phyloP scores from a whole-genome alignment of 164 flowering plant genomes.

The Magnolia kwangsiensis region DNA sequence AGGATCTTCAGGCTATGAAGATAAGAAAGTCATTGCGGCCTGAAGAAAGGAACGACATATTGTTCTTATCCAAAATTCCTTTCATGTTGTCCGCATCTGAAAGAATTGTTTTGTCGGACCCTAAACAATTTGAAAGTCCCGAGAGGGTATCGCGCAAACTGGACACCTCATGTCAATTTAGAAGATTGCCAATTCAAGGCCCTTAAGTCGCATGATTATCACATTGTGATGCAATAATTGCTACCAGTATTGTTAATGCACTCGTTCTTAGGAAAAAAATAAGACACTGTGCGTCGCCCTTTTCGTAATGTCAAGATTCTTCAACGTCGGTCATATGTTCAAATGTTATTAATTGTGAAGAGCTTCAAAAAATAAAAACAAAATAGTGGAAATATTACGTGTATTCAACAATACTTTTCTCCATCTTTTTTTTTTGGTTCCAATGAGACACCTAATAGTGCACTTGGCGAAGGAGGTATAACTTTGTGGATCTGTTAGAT shows the following conservation, averaged over 20 bases:
- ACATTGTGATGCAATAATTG: background rate
- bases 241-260: background rate
- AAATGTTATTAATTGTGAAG: too few relatives aligned
- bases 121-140: too few relatives aligned
- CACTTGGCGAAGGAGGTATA: too few relatives aligned
- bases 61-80: background rate
- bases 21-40: background rate
- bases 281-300: background rate
- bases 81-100: background rate
- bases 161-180: too few relatives aligned
- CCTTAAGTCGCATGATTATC: background rate
- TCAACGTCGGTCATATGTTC: background rate
- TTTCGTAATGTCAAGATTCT: too few relatives aligned
- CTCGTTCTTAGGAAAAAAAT: background rate
- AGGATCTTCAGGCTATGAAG: background rate
- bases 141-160: too few relatives aligned
- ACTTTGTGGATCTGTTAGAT: too few relatives aligned
- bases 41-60: background rate
- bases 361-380: too few relatives aligned
- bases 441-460: background rate
- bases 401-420: too few relatives aligned
- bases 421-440: background rate
- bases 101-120: too few relatives aligned
- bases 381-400: background rate
- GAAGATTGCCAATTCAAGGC: background rate